Percentiles rank a stretch among this genome's conserved stretches.
phyloP scores from a whole-genome alignment of 257 asterid species.

The Echites panduratus region DNA sequence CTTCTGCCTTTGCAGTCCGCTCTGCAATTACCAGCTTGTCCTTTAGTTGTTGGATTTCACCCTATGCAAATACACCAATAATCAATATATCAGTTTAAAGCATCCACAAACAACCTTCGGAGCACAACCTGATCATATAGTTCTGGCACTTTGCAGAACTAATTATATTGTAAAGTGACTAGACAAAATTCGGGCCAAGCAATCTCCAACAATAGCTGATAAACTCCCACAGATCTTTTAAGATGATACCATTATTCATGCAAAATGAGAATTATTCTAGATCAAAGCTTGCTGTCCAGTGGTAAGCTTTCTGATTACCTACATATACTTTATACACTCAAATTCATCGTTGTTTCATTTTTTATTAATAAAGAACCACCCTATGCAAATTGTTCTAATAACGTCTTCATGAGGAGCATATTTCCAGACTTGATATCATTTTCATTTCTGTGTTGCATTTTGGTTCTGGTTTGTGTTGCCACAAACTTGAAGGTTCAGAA shows the following conservation, averaged over 20 bases:
- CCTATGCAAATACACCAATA: constrained; percentile 28
- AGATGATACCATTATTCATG: background rate
- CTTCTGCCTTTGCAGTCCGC: constrained; percentile 83
- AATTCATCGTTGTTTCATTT: background rate
- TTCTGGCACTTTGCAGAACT: background rate
- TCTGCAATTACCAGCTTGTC: constrained; percentile 75
- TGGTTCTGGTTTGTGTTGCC: background rate
- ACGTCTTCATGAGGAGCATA: background rate
- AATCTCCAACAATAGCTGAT: background rate
- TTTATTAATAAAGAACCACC: background rate
- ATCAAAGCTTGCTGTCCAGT: background rate
- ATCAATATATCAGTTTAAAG: constrained; percentile 1
- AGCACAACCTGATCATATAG: background rate
- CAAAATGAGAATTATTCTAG: background rate
- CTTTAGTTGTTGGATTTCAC: constrained; percentile 76
- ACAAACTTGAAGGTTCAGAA: background rate
- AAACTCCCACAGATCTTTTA: background rate
- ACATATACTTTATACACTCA: background rate
- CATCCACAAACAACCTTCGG: background rate
- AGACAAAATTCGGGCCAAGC: background rate
- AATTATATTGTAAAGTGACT: background rate
- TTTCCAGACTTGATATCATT: background rate
- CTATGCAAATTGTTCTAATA: background rate
- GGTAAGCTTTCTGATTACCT: background rate
- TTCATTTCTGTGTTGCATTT: background rate